Percentiles rank a stretch among this genome's conserved stretches.
Conservation (phyloP, 495 filamentous ascomycete genomes). For the Aspergillus taichungensis region DNA sequence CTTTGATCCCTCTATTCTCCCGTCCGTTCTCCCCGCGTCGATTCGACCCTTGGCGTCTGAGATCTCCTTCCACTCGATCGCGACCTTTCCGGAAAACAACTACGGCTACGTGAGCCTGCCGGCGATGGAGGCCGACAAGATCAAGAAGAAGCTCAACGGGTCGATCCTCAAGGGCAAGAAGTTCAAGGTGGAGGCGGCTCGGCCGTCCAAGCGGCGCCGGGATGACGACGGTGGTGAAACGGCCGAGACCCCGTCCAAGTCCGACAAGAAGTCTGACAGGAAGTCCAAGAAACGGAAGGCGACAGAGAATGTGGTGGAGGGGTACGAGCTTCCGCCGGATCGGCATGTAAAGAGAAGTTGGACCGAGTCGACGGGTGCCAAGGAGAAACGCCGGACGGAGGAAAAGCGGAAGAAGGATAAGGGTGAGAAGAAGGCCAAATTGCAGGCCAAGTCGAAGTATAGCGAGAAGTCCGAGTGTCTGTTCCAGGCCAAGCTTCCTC, state of each 20-base stretch:
- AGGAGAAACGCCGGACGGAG: constrained; percentile 41
- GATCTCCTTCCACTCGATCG: constrained; percentile 72
- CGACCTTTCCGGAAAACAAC: constrained; percentile 79
- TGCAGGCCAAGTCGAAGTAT: constrained; percentile 62
- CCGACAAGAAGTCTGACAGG: constrained; percentile 23
- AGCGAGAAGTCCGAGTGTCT: constrained; percentile 69
- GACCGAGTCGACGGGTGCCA: constrained; percentile 55
- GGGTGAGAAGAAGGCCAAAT: constrained; percentile 46
- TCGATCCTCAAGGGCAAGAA: constrained; percentile 77
- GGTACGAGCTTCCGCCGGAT: constrained; percentile 60
- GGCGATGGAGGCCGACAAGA: constrained; percentile 68
- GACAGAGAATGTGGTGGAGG: constrained; percentile 54
- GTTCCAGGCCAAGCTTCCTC: constrained; percentile 72
- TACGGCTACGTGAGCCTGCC: constrained; percentile 89
- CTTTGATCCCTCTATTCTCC: constrained; percentile 61
- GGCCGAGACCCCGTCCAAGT: constrained; percentile 5
- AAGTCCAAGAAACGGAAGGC: constrained; percentile 57
- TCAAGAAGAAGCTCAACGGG: constrained; percentile 90
- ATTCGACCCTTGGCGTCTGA: constrained; percentile 59
- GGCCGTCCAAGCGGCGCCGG: constrained; percentile 43
- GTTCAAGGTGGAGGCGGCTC: constrained; percentile 72
- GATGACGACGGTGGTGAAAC: constrained; percentile 30
- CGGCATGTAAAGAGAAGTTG: constrained; percentile 85
- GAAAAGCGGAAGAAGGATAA: constrained; percentile 43
- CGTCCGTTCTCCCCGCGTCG: constrained; percentile 56